Conservation (phyloP, 1,284 basidiomycete genomes). For the Paramarasmius palmivorus region DNA sequence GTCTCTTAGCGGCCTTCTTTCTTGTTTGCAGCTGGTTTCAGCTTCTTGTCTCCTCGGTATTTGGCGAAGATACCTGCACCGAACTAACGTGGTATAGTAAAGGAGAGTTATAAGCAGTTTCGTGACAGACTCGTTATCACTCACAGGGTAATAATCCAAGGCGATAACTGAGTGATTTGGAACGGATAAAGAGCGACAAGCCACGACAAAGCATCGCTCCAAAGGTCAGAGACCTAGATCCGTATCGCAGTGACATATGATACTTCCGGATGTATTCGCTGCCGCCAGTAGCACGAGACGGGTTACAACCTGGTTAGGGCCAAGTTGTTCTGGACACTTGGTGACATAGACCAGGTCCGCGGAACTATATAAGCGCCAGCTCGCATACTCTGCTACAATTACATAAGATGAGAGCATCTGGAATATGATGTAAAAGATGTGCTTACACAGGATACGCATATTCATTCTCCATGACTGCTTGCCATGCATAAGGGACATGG, state of each 20-base stretch:
- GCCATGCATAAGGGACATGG: slow-evolving; percentile 78
- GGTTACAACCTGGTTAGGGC: slow-evolving; percentile 72
- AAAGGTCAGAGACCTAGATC: slow-evolving; percentile 53
- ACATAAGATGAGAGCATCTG: not conserved
- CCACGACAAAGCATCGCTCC: slow-evolving; percentile 62
- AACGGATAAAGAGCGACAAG: slow-evolving; percentile 70
- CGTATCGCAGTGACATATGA: slow-evolving; percentile 64
- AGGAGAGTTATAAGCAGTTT: too few species aligned
- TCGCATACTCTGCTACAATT: slow-evolving; percentile 62
- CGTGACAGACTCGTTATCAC: slow-evolving; percentile 23
- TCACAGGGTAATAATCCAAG: slow-evolving; percentile 65
- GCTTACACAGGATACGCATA: slow-evolving; percentile 70
- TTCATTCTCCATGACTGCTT: slow-evolving; percentile 82
- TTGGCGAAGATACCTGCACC: slow-evolving; percentile 70
- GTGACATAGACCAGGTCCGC: too few species aligned
- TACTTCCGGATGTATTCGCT: slow-evolving; percentile 48
- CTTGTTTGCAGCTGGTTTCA: slow-evolving; percentile 63
- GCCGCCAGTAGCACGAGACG: slow-evolving; percentile 58
- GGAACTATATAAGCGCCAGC: slow-evolving; percentile 70
- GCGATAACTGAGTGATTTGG: slow-evolving; percentile 60
- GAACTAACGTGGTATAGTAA: slow-evolving; percentile 45
- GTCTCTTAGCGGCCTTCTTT: slow-evolving; percentile 38
- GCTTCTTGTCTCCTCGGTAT: slow-evolving; percentile 65
- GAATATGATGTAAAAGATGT: slow-evolving; percentile 18
- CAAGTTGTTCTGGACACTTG: slow-evolving; percentile 48